Base-by-base conservation (phyloP, 768 basidiomycete genomes). In the Auricularia heimuer region DNA sequence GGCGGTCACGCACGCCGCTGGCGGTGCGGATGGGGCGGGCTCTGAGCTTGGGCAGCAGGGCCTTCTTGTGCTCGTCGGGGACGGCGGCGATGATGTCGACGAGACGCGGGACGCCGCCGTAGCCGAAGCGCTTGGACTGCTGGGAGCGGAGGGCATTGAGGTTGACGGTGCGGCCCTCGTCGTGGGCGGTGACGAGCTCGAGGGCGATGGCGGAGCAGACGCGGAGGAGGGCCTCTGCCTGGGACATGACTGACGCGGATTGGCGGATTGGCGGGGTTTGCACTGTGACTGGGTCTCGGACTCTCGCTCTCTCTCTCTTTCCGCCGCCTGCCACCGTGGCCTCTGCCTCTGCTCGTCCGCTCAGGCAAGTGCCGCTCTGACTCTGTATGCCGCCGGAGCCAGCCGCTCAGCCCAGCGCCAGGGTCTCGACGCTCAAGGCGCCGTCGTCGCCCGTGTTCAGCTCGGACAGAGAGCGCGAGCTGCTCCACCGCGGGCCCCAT, bases 61-160 rank as follows among this genome's bases (percentile, higher is more conserved):
- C 89, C 69, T 93, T 93, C 77, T 94, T 94, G 78, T 95, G 94
- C 63, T 97, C 95, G 74, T 98, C 95, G 18, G 97, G 97, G 62
- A 98, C 96, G 44, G 97, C 97, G 68, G 93, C 92, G 76, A 99
- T 94, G 71, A 99, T 98, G 74, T 99, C 97, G 56, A 98, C 96
- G 21, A 99, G 82, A 58, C 97, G 77, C 0, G 97, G 97, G 0
- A 96, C 89, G 36, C 91, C 91, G 42, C 89, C 86, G 70, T 87
- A 89, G 3, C 84, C 86, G 73, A 86, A 87, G 75, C 94, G 94
- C 79, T 98, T 98, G 74, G 92, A 91, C 76, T 95, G 83, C 70
- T 87, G 87, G 51, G 89, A 81, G 51, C 96, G 89, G 60, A 98
- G 81, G 62, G 88, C 86, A 71, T 97, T 98, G 64, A 99, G 80